A percentile compares a stretch with the other conserved stretches of the same genome.
phyloP scores from a whole-genome alignment of 371 early-diverging fungal species.

The Zopfochytrium polystomum region DNA sequence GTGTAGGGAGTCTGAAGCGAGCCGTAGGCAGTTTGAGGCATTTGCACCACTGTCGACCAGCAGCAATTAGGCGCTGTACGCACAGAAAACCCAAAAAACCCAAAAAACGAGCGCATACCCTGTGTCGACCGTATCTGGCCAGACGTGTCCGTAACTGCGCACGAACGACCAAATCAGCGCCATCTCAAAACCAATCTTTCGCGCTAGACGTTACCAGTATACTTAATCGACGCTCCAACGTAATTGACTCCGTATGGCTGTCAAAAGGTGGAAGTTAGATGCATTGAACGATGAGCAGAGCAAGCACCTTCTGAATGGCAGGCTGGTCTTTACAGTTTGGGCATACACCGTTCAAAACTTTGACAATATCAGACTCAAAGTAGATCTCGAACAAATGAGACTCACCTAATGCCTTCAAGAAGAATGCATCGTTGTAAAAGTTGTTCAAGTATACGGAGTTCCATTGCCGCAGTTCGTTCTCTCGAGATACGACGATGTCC shows the following conservation, averaged over 20 bases:
- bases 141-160: constrained; percentile 65
- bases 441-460: constrained; percentile 70
- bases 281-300: no score
- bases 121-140: constrained; percentile 76
- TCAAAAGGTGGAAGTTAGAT: no score
- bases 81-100: no score
- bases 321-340: constrained; percentile 46
- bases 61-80: background rate
- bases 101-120: constrained; percentile 31
- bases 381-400: no score
- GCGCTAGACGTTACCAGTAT: constrained; percentile 54
- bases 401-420: constrained; percentile 76
- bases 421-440: constrained; percentile 89
- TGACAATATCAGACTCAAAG: background rate
- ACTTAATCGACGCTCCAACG: constrained; percentile 81
- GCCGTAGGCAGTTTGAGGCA: constrained; percentile 73
- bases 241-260: constrained; percentile 78
- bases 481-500: constrained; percentile 68
- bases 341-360: constrained; percentile 74
- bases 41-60: constrained; percentile 61
- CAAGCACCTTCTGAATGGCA: no score
- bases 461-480: constrained; percentile 26
- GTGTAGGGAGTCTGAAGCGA: constrained; percentile 78
- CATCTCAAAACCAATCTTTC: no score
- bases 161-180: no score